phyloP scores from a whole-genome alignment of 2,329 filamentous ascomycete genomes.

The Fusarium secorum region DNA sequence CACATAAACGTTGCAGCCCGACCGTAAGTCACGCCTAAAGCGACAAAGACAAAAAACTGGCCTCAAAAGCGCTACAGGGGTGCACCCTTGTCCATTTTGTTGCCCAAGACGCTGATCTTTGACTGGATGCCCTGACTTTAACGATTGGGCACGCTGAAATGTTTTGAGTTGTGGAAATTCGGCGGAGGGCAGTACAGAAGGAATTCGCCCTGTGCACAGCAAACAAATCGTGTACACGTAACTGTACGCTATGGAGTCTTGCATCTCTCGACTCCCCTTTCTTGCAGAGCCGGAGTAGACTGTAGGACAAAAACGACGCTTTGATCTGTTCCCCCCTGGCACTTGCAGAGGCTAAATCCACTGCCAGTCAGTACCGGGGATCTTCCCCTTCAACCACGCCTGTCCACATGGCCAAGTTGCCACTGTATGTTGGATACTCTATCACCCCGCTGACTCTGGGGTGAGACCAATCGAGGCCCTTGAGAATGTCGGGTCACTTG shows the following conservation, averaged over 20 bases:
- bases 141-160: constrained; percentile 29
- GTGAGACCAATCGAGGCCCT: constrained; percentile 22
- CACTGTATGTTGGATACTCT: constrained; percentile 15
- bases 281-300: constrained; percentile 11
- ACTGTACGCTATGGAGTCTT: constrained; percentile 20
- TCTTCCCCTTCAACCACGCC: constrained; percentile 31
- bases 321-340: constrained; percentile 9
- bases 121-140: constrained; percentile 34
- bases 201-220: background rate
- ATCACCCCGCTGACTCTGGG: constrained; percentile 21
- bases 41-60: constrained; percentile 3
- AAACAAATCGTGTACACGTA: constrained; percentile 24
- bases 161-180: background rate
- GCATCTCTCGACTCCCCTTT: constrained; percentile 19
- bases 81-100: background rate
- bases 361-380: constrained; percentile 16
- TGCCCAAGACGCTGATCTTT: constrained; percentile 25
- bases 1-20: constrained; percentile 39
- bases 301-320: background rate
- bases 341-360: constrained; percentile 18
- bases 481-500: constrained; percentile 18
- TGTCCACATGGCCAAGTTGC: constrained; percentile 33
- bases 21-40: constrained; percentile 24
- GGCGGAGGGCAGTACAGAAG: background rate
- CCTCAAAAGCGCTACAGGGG: constrained; percentile 33